Conservation (phyloP, 1,284 basidiomycete species). For the Exobasidium cylindrosporum region DNA sequence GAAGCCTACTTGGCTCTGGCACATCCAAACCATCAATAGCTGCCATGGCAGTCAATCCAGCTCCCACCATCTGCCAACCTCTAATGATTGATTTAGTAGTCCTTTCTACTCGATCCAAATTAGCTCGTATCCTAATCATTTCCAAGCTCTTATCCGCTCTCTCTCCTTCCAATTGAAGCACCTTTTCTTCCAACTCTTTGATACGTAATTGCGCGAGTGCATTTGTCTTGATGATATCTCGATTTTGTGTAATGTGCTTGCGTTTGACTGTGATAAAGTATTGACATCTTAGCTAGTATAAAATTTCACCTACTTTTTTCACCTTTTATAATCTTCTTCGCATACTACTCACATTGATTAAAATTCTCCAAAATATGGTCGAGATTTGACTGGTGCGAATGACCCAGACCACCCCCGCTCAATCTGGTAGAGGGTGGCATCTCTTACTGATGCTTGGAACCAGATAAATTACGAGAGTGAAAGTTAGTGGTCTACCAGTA, state of each 20-base stretch:
- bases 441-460: no score
- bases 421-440: constrained; percentile 14
- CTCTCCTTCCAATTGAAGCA: constrained; percentile 41
- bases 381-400: constrained; percentile 24
- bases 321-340: neutral
- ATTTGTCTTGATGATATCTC: constrained; percentile 52
- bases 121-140: constrained; percentile 21
- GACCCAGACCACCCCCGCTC: constrained; percentile 4
- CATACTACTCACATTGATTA: constrained; percentile 31
- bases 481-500: no score
- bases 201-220: constrained; percentile 40
- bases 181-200: constrained; percentile 45
- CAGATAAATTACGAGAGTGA: no score
- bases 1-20: neutral
- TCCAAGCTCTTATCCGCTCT: constrained; percentile 27
- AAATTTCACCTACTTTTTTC: neutral
- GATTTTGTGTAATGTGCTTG: constrained; percentile 52
- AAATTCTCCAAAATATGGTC: constrained; percentile 50
- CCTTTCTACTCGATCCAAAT: constrained; percentile 35
- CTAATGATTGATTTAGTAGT: constrained; percentile 29
- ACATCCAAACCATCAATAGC: constrained; percentile 3
- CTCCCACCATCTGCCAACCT: constrained; percentile 45
- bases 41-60: constrained; percentile 21
- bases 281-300: neutral
- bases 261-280: constrained; percentile 30